Conservation (phyloP, 495 filamentous ascomycete species). For the Daldinia bambusicola region DNA sequence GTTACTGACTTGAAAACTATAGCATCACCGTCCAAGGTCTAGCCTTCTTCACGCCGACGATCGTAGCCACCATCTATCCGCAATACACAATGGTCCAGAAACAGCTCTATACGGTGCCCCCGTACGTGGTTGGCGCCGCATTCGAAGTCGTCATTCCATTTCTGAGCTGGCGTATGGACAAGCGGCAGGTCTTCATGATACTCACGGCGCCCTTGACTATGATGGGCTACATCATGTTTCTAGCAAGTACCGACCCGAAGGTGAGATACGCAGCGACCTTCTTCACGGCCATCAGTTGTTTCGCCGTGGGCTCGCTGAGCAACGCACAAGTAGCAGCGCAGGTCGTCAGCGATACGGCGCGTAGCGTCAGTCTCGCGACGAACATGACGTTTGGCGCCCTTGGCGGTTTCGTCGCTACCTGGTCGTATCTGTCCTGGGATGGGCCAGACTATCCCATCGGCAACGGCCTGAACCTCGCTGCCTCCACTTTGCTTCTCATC, state of each 20-base stretch:
- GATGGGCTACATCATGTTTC: constrained; percentile 77
- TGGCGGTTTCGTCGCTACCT: constrained; percentile 76
- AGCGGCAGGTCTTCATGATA: constrained; percentile 72
- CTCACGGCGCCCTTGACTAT: constrained; percentile 66
- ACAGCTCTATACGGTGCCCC: constrained; percentile 76
- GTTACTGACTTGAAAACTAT: constrained; percentile 66
- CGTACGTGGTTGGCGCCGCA: constrained; percentile 74
- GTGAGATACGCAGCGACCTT: constrained; percentile 79
- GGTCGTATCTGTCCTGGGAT: constrained; percentile 73
- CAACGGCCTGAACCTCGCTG: constrained; percentile 78
- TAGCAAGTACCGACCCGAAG: constrained; percentile 61
- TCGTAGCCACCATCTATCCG: constrained; percentile 75
- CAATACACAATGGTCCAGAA: constrained; percentile 63
- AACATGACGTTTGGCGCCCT: constrained; percentile 79
- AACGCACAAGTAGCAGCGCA: constrained; percentile 75
- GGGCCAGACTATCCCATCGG: constrained; percentile 76
- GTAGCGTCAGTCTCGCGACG: constrained; percentile 71
- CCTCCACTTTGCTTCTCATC: constrained; percentile 63
- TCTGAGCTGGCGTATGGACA: constrained; percentile 68
- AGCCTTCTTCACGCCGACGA: constrained; percentile 77
- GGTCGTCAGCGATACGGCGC: constrained; percentile 75
- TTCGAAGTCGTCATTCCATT: constrained; percentile 71
- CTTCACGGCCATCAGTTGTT: constrained; percentile 73
- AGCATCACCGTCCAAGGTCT: constrained; percentile 80
- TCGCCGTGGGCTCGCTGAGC: constrained; percentile 71